Base-by-base conservation (phyloP, 2,329 filamentous ascomycete genomes). In the Trichocomaceae sp. region DNA sequence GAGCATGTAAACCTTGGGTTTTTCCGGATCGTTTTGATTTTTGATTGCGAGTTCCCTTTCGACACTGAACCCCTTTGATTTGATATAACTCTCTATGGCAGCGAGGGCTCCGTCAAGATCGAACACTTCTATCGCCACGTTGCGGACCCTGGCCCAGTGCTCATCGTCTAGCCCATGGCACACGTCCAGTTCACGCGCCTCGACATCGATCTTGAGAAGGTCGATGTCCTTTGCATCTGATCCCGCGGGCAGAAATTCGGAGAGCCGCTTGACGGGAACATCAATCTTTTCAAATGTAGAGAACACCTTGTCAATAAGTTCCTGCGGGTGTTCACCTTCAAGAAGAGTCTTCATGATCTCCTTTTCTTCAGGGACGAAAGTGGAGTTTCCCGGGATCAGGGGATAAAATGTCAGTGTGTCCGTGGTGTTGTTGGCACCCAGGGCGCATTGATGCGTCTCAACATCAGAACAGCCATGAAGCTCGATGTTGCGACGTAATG, bases 201-300 rank as follows among this genome's bases (percentile, higher is more conserved):
- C 49, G 12, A 51, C 49, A 13, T 51, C 49, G 6, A 51, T n/a
- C n/a, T 51, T 51, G n/a, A 51, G 39, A 17, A 51, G n/a, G 23
- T 51, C 49, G 17, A 51, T 45, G 17, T 29, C 17, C 26, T 15
- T 9, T 15, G 15, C 17, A 10, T 51, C n/a, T 10, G 4, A 19
- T 7, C n/a, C 5, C 8, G 10, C 26, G 39, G 13, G 10, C 23
- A 51, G 26, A 23, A 35, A 44, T 3, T 45, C 10, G 13, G 39
- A 44, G 23, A 51, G 41, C 8, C 49, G 37, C 37, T 44, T 33
- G 8, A 33, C 29, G 8, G 29, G 29, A 33, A 33, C 29, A 33
- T 33, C 8, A 9, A 33, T 33, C 29, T 33, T 33, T 33, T 33
- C 29, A 33, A 33, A 33, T 9, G 29, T 33, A 5, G 29, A 33